Base-by-base conservation (phyloP, 495 filamentous ascomycete genomes). In the Echria macrotheca region DNA sequence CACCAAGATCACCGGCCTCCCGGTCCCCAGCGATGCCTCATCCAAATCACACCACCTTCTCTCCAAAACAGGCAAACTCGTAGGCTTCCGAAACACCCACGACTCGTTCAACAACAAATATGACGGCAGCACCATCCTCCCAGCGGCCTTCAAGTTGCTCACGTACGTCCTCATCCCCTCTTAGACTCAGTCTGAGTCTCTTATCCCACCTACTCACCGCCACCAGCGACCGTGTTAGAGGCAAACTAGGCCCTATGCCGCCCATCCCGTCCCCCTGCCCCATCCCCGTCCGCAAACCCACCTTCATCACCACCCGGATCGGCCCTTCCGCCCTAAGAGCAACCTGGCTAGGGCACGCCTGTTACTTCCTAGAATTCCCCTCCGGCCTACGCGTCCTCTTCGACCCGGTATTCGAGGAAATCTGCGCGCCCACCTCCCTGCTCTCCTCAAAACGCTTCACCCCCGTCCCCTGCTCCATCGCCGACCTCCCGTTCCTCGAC, bases 311-410 rank as follows among this genome's bases (percentile, higher is more conserved):
- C 1, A 72, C 66, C 31, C 80, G 73, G 54, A 63, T 69, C 10
- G 64, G 65, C 19, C 79, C 82, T 4, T 56, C 53, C 2, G 12
- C 43, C 9, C 79, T 98, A 8, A 82, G 91, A 14, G 89, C 91
- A 37, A 98, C 93, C 22, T 97, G 93, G 93, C 80, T 98, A 2
- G 93, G 93, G 5, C 93, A 98, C 67, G 89, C 93, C 0, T 95
- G 89, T 68, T 96, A 89, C 66, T 89, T 86, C 61, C 84, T 95
- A 40, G 93, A 96, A 63, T 96, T 95, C 57, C 91, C 93, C 10
- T 69, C 76, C 47, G 93, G 93, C 2, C 71, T 98, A 17, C 82
- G 91, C 24, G 89, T 94, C 1, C 77, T 98, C 8, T 96, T 96
- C 63, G 93, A 98, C 64, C 93, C 93, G 1, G 91, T 98, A 10